These are phyloP conservation scores for Daedalea quercina DNA, from an alignment of 768 basidiomycete species.

Conservation along the genomic window DNA sequence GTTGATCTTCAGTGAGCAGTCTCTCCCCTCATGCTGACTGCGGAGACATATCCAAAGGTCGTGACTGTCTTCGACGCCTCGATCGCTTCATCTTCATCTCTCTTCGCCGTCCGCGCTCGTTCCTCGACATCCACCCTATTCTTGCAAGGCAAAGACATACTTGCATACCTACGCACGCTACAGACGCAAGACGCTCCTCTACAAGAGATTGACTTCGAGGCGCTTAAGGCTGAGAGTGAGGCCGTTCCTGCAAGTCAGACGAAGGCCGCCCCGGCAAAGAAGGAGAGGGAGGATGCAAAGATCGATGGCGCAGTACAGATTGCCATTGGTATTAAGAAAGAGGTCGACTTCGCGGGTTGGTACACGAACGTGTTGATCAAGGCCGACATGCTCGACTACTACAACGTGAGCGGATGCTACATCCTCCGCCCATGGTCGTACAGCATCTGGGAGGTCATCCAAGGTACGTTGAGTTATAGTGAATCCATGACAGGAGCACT, in stretches of 20 bases:
- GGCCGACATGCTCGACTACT: constrained; percentile 98
- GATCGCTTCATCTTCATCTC: constrained; percentile 59
- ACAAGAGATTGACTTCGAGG: constrained; percentile 67
- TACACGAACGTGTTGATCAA: constrained; percentile 93
- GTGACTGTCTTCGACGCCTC: constrained; percentile 73
- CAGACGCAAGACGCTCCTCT: constrained; percentile 61
- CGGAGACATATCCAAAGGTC: constrained; percentile 60
- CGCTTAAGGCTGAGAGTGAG: constrained; percentile 43
- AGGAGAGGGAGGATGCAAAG: constrained; percentile 70
- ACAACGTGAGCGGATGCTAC: constrained; percentile 97
- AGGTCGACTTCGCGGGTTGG: constrained; percentile 91
- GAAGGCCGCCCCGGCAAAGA: constrained; percentile 30
- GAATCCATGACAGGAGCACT: too few species aligned
- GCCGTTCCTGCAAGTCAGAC: constrained; percentile 25
- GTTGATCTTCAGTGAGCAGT: constrained; percentile 38
- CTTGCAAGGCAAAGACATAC: constrained; percentile 71
- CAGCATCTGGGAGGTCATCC: constrained; percentile 95
- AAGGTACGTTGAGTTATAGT: constrained; percentile 65
- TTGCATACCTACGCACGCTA: constrained; percentile 62
- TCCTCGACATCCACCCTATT: constrained; percentile 71
- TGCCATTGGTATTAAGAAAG: constrained; percentile 93
- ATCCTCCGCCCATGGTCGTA: constrained; percentile 98
- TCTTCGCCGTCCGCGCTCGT: constrained; percentile 71
- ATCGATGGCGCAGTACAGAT: constrained; percentile 88
- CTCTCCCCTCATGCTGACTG: constrained; percentile 70